Conservation (phyloP, 2,329 filamentous ascomycete genomes). For the Penicillium sp. region DNA sequence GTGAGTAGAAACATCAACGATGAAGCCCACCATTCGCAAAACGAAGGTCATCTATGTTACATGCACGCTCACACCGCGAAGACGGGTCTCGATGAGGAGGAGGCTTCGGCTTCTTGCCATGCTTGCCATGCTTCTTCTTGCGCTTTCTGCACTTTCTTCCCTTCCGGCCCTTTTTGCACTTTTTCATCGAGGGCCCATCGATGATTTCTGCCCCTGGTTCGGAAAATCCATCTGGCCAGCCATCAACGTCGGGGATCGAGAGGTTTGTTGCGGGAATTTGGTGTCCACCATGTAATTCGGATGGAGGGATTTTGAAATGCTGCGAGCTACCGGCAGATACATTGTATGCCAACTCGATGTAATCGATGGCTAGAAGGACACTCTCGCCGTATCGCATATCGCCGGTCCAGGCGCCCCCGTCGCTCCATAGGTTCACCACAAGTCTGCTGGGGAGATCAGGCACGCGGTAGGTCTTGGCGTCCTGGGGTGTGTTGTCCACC, state of each 20-base stretch:
- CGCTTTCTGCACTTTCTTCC: constrained; percentile 24
- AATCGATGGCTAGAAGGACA: constrained; percentile 49
- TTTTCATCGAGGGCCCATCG: constrained; percentile 17
- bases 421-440: constrained; percentile 52
- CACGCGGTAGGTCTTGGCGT: constrained; percentile 44
- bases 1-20: not conserved
- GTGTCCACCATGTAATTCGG: constrained; percentile 25
- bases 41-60: constrained; percentile 26
- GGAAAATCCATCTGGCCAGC: constrained; percentile 6
- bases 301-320: constrained; percentile 11
- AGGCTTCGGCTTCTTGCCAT: constrained; percentile 11
- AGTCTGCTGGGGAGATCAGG: constrained; percentile 46
- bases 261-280: constrained; percentile 13
- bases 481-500: constrained; percentile 39
- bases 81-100: not conserved
- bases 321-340: constrained; percentile 29
- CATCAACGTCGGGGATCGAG: constrained; percentile 4
- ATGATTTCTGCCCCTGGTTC: constrained; percentile 18
- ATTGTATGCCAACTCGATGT: constrained; percentile 52
- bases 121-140: constrained; percentile 1
- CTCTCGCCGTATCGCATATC: constrained; percentile 47
- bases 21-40: constrained; percentile 12
- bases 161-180: constrained; percentile 25
- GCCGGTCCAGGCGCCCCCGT: constrained; percentile 51
- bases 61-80: constrained; percentile 18